Evolutionary conservation across 768 basidiomycete genomes (phyloP), one percentile per base, ranked within the genome.

Genomic region (Boletus speciosus): DNA sequence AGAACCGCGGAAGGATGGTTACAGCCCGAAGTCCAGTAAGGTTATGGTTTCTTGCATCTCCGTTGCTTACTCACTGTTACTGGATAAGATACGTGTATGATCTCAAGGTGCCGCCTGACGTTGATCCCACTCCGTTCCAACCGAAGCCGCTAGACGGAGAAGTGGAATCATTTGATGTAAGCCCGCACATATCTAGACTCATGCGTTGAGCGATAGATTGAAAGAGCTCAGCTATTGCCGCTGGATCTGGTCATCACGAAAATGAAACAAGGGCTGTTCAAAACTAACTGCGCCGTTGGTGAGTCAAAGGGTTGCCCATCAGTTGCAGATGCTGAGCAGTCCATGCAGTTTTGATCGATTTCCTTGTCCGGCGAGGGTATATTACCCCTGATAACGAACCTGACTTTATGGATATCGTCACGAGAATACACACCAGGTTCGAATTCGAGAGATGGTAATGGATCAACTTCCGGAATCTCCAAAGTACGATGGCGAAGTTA

Each of bases 271-370:
- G 85, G 86, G 0, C 69, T 85, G 25, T 98, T 99, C 79, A 99
- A 99, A 71, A 81, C 92, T 1, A 98, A 99, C 64, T 97, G 93
- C 61, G 93, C 88, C 5, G 62, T 91, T 4, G 90, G 91, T 91
- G 36, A 49, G 82, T 73, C 14, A 10, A 43, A 32, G 4, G 6
- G 19, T 3, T 19, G 5, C 12, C 0, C 6, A 5, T 44, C 21
- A 23, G 25, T 27, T 49, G 37, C 21, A 38, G 15, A 27, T 23
- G 16, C 42, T 63, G 21, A 67, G 21, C 29, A 6, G 21, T 12
- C 12, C n/a, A n/a, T 38, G 14, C 51, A 92, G 93, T 94, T 15
- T 74, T 98, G 45, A 74, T 98, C 43, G 95, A 98, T 69, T 86
- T 98, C 55, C 79, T 98, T 69, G 81, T 98, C 47, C 82, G 95